These are phyloP conservation scores for Gypsophila paniculata DNA, from an alignment of 179 eudicot genomes.

Conservation along the genomic window DNA sequence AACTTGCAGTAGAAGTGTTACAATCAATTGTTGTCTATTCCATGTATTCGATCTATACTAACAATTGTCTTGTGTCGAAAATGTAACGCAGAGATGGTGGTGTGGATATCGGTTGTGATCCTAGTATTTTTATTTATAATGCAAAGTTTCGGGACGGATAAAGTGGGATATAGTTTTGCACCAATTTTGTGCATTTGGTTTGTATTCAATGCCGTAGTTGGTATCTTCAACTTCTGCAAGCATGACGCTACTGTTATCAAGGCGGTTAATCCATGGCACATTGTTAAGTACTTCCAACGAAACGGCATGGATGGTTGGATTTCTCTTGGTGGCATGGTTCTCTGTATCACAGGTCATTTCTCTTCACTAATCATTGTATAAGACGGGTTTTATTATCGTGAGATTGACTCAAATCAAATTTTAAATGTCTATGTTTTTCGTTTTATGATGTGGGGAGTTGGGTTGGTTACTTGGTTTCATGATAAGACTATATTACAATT, in stretches of 20 bases:
- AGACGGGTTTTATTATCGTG: too few species aligned
- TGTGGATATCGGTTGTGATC: conserved; percentile 24
- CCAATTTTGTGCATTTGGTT: conserved; percentile 38
- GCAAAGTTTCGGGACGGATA: conserved; percentile 41
- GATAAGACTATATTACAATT: too few species aligned
- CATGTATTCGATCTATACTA: neutral
- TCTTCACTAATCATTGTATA: neutral
- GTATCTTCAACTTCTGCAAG: conserved; percentile 34
- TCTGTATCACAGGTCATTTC: conserved; percentile 36
- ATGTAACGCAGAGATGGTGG: conserved; percentile 17
- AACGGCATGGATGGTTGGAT: conserved; percentile 34
- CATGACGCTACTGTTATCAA: conserved; percentile 23
- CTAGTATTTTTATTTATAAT: conserved; percentile 28
- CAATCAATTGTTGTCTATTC: too few species aligned
- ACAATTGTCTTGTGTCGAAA: neutral
- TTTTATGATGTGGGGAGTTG: too few species aligned
- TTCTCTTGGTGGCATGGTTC: conserved; percentile 37
- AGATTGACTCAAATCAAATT: too few species aligned
- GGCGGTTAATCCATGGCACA: conserved; percentile 36
- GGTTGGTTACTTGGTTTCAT: too few species aligned
- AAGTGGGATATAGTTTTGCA: conserved; percentile 38
- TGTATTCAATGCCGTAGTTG: conserved; percentile 22
- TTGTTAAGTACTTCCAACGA: conserved; percentile 26
- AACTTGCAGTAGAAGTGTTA: too few species aligned
- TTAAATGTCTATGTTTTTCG: too few species aligned